Evolutionary conservation across 768 basidiomycete genomes (phyloP).

Genomic region (Gelatoporia subvermispora): DNA sequence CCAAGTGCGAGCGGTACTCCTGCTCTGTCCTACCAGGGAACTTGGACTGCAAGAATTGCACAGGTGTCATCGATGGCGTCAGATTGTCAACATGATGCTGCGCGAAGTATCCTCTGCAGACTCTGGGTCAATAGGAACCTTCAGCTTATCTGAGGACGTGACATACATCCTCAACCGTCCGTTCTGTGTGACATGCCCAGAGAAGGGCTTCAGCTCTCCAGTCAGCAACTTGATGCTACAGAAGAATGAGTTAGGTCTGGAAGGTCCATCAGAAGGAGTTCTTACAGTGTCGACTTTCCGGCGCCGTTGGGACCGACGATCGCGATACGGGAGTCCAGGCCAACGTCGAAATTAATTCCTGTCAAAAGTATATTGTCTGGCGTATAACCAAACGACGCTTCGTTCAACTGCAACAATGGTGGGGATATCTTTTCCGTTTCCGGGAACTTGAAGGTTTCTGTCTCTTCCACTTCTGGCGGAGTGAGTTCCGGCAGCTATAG

Average conservation of each 20-base stretch:
- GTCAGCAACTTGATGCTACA: slow-evolving; percentile 89
- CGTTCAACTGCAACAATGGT: slow-evolving; percentile 87
- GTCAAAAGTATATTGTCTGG: slow-evolving; percentile 73
- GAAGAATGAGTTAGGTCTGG: background rate
- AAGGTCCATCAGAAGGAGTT: background rate
- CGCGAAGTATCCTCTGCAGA: slow-evolving; percentile 78
- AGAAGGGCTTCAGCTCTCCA: slow-evolving; percentile 68
- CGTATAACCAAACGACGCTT: slow-evolving; percentile 86
- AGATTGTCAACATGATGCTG: slow-evolving; percentile 95
- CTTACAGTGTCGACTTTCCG: slow-evolving; percentile 92
- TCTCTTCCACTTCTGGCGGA: slow-evolving; percentile 90
- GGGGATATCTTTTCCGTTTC: slow-evolving; percentile 98
- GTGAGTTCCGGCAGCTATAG: slow-evolving; percentile 82
- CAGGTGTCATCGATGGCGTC: slow-evolving; percentile 79
- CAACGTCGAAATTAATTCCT: slow-evolving; percentile 83
- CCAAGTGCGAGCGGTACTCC: slow-evolving; percentile 92
- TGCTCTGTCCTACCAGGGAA: slow-evolving; percentile 96
- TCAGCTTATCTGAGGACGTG: background rate
- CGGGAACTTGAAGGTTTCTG: slow-evolving; percentile 94
- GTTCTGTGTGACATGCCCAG: slow-evolving; percentile 84
- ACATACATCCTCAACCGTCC: slow-evolving; percentile 84
- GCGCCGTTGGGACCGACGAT: slow-evolving; percentile 94
- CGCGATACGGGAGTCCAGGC: slow-evolving; percentile 91
- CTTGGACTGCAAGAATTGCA: slow-evolving; percentile 85
- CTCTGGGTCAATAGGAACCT: background rate